A percentile compares a stretch with the other conserved stretches of the same genome.
Evolutionary conservation across 495 filamentous ascomycete genomes (phyloP).

Genomic region (Trichocladium uniseriatum): DNA sequence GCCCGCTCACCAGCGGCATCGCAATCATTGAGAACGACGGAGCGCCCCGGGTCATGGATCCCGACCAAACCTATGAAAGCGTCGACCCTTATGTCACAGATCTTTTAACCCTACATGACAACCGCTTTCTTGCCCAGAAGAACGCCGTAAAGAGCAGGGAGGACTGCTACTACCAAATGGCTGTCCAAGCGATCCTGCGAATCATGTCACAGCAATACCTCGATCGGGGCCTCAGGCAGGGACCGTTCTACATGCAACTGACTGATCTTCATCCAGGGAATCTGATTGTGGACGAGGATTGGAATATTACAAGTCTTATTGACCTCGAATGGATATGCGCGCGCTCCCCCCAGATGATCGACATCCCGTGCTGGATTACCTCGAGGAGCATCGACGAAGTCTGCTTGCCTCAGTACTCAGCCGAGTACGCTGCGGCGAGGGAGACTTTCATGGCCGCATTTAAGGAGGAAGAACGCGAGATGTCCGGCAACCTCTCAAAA

Average conservation of each 20-base stretch:
- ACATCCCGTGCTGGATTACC: background rate
- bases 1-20: background rate
- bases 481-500: background rate
- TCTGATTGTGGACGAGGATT: background rate
- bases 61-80: background rate
- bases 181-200: background rate
- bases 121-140: background rate
- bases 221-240: background rate
- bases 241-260: background rate
- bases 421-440: background rate
- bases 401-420: background rate
- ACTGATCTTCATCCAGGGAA: background rate
- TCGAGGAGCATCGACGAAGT: background rate
- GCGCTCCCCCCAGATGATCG: background rate
- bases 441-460: background rate
- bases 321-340: background rate
- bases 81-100: background rate
- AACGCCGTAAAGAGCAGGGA: background rate
- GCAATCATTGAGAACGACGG: background rate
- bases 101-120: background rate
- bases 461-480: background rate
- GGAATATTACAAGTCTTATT: background rate
- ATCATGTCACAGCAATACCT: background rate
- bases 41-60: background rate
- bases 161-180: background rate